phyloP scores from a whole-genome alignment of 1,284 basidiomycete species.

The Ganoderma leucocontextum region DNA sequence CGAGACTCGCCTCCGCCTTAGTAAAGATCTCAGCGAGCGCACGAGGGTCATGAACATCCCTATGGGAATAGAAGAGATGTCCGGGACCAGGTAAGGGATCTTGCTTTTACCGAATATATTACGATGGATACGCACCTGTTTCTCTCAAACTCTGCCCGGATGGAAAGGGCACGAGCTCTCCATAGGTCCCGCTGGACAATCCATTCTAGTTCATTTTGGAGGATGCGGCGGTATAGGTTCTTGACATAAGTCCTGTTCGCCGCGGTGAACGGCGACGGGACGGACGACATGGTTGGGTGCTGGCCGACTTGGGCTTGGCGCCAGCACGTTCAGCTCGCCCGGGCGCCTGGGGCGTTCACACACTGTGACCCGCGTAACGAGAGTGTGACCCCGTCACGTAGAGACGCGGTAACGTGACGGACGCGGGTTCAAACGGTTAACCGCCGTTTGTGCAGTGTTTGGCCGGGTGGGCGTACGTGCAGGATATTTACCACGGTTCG shows the following conservation, averaged over 20 bases:
- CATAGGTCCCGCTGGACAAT: constrained; percentile 85
- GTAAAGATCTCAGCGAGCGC: constrained; percentile 83
- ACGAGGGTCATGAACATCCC: constrained; percentile 89
- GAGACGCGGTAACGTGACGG: constrained; percentile 32
- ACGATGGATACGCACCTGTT: constrained; percentile 72
- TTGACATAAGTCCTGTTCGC: constrained; percentile 91
- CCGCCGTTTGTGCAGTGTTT: constrained; percentile 35
- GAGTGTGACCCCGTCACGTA: constrained; percentile 4
- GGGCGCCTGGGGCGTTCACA: constrained; percentile 28
- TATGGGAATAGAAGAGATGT: constrained; percentile 40
- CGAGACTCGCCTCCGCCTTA: constrained; percentile 83
- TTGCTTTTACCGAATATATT: neutral
- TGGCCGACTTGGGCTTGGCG: constrained; percentile 14
- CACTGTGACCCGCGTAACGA: constrained; percentile 20
- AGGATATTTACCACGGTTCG: constrained; percentile 44
- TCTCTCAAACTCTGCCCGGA: constrained; percentile 91
- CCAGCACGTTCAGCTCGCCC: constrained; percentile 8
- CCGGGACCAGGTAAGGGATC: neutral
- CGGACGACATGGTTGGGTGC: constrained; percentile 40
- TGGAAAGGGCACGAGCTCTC: constrained; percentile 84
- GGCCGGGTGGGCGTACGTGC: constrained; percentile 41
- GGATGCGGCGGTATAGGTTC: constrained; percentile 88
- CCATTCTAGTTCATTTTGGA: constrained; percentile 92
- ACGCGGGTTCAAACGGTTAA: constrained; percentile 18
- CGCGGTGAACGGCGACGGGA: constrained; percentile 68